phyloP scores from a whole-genome alignment of 1,284 basidiomycete genomes.

The Thelephora terrestris region DNA sequence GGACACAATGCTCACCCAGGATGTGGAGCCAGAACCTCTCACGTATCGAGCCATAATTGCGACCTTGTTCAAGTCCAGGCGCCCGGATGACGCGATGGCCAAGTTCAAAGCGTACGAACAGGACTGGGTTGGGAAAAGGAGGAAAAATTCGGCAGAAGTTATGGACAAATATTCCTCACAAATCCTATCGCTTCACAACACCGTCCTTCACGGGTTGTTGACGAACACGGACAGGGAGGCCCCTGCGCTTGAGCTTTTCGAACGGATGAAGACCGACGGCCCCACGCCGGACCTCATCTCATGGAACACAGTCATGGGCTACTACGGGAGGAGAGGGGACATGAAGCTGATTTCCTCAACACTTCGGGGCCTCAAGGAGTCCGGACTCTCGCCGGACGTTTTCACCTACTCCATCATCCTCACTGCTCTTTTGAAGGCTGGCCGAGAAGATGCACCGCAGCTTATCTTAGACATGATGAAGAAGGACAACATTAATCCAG shows the following conservation, averaged over 20 bases:
- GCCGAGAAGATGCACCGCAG: constrained; percentile 54
- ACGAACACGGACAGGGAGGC: constrained; percentile 24
- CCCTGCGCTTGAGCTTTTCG: constrained; percentile 38
- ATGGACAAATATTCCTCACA: constrained; percentile 12
- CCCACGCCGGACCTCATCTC: constrained; percentile 62
- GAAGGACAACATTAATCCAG: constrained; percentile 62
- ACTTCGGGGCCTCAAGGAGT: constrained; percentile 44
- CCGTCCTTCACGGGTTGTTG: constrained; percentile 53
- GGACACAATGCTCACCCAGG: constrained; percentile 44
- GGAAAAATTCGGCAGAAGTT: neutral
- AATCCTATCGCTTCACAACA: constrained; percentile 47
- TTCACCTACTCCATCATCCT: constrained; percentile 77
- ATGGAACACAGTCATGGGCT: constrained; percentile 69
- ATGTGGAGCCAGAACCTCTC: constrained; percentile 41
- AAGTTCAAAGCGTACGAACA: constrained; percentile 27
- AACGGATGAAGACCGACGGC: constrained; percentile 37
- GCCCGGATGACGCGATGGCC: constrained; percentile 34
- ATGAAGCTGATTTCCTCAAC: constrained; percentile 45
- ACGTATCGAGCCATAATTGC: constrained; percentile 55
- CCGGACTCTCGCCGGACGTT: constrained; percentile 55
- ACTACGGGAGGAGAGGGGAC: constrained; percentile 51
- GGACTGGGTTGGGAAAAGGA: neutral
- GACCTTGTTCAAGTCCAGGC: constrained; percentile 38
- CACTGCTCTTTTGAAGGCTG: constrained; percentile 57
- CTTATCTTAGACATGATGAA: constrained; percentile 61